A percentile compares a stretch with the other conserved stretches of the same genome.
Conservation (phyloP, 192 early-diverging fungal genomes). For the Entrophospora sp. region DNA sequence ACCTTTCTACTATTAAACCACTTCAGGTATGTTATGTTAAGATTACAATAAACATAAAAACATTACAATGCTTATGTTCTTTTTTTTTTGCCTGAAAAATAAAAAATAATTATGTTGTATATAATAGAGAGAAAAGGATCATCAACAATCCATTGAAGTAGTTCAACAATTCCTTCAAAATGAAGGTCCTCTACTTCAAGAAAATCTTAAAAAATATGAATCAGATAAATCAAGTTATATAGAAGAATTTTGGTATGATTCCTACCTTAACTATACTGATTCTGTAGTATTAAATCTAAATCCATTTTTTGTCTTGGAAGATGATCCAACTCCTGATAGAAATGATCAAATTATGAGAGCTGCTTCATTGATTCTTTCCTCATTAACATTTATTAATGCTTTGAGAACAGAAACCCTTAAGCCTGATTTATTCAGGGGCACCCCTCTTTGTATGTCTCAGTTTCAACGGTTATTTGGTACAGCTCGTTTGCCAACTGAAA, state of each 20-base stretch:
- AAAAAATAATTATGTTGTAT: too few relatives aligned
- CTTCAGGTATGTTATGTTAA: conserved; percentile 38
- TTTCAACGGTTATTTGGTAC: conserved; percentile 73
- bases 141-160: conserved; percentile 27
- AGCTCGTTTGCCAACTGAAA: conserved; percentile 59
- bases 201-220: conserved; percentile 43
- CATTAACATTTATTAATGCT: conserved; percentile 59
- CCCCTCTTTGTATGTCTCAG: conserved; percentile 72
- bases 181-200: conserved; percentile 47
- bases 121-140: conserved; percentile 27
- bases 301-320: conserved; percentile 41
- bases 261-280: conserved; percentile 34
- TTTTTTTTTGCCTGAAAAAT: too few relatives aligned
- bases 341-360: conserved; percentile 67
- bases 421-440: conserved; percentile 55
- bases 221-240: conserved; percentile 39
- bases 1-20: conserved; percentile 41
- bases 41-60: conserved; percentile 34
- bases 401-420: conserved; percentile 50
- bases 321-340: conserved; percentile 37
- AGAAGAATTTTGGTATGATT: conserved; percentile 45
- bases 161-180: conserved; percentile 33
- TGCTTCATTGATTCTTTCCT: conserved; percentile 54
- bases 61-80: conserved; percentile 31
- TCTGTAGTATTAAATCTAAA: conserved; percentile 40